A percentile compares a stretch with the other conserved stretches of the same genome.
Conservation (phyloP, 805 yeast genomes). For the Jamesozyma piceae region DNA sequence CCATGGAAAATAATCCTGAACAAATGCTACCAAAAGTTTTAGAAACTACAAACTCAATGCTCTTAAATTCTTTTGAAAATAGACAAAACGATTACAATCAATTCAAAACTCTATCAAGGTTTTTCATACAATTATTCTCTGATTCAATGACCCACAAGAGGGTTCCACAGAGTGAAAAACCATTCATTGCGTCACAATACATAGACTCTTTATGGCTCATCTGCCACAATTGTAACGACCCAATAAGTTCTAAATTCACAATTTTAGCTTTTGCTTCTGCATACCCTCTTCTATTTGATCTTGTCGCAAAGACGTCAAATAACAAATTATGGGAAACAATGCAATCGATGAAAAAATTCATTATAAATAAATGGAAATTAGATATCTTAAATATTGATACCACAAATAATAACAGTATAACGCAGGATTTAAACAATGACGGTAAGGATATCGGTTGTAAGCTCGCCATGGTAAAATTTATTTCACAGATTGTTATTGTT, state of each 20-base stretch:
- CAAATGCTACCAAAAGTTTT: constrained; percentile 26
- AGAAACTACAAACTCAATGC: constrained; percentile 23
- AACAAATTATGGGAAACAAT: constrained; percentile 45
- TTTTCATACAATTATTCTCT: constrained; percentile 17
- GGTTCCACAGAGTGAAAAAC: constrained; percentile 22
- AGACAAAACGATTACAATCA: constrained; percentile 5
- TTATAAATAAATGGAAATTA: constrained; percentile 55
- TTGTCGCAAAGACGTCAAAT: constrained; percentile 36
- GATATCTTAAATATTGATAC: constrained; percentile 10
- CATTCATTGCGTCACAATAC: constrained; percentile 25
- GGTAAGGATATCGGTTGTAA: constrained; percentile 47
- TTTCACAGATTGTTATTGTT: constrained; percentile 47
- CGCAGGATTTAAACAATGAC: constrained; percentile 29
- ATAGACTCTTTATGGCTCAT: constrained; percentile 21
- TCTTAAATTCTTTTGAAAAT: constrained; percentile 7
- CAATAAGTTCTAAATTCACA: constrained; percentile 30
- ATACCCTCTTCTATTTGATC: constrained; percentile 40
- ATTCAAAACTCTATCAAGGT: constrained; percentile 13
- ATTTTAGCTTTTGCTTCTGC: constrained; percentile 34
- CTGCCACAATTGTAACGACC: constrained; percentile 18
- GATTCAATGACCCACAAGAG: constrained; percentile 20
- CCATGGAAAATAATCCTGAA: constrained; percentile 25
- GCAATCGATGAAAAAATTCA: constrained; percentile 43
- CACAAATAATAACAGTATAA: constrained; percentile 25
- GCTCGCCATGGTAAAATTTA: constrained; percentile 64